Evolutionary conservation across 164 flowering plant genomes (phyloP).

Genomic region (Vitis riparia): DNA sequence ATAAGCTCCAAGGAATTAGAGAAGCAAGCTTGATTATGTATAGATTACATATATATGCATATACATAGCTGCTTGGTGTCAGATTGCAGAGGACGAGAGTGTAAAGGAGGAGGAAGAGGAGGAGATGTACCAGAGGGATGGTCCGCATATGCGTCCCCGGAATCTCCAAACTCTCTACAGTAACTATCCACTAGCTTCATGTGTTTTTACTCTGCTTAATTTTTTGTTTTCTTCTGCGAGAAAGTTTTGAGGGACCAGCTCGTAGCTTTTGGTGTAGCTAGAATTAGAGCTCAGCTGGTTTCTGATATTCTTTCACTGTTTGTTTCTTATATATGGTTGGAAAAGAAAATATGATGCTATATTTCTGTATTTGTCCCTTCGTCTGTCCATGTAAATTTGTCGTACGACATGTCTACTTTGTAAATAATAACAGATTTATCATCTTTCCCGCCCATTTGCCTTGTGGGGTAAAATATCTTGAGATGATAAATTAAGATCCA

Average conservation of each 20-base stretch:
- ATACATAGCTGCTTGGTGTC: not conserved
- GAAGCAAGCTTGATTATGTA: conserved; percentile 36
- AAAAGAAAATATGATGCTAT: too few species aligned
- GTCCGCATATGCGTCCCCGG: conserved; percentile 33
- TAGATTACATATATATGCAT: not conserved
- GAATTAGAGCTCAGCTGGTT: conserved; percentile 37
- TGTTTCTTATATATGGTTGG: too few species aligned
- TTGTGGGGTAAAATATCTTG: too few species aligned
- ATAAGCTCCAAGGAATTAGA: conserved; percentile 50
- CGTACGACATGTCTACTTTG: too few species aligned
- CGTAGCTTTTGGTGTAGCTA: conserved; percentile 30
- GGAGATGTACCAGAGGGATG: conserved; percentile 35
- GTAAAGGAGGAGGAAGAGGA: not conserved
- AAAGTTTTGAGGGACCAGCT: conserved; percentile 29
- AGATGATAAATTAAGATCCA: too few species aligned
- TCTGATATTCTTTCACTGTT: conserved; percentile 17
- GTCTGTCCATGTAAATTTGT: too few species aligned
- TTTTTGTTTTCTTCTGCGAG: not conserved
- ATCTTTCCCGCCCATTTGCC: too few species aligned
- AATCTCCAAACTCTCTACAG: conserved; percentile 13
- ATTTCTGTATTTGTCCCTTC: too few species aligned
- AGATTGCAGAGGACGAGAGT: not conserved
- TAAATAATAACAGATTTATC: too few species aligned
- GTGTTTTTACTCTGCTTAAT: not conserved
- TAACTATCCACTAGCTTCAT: too few species aligned